These are phyloP conservation scores for Stenogyne calaminthoides DNA, from an alignment of 305 asterid species.

Conservation along the genomic window DNA sequence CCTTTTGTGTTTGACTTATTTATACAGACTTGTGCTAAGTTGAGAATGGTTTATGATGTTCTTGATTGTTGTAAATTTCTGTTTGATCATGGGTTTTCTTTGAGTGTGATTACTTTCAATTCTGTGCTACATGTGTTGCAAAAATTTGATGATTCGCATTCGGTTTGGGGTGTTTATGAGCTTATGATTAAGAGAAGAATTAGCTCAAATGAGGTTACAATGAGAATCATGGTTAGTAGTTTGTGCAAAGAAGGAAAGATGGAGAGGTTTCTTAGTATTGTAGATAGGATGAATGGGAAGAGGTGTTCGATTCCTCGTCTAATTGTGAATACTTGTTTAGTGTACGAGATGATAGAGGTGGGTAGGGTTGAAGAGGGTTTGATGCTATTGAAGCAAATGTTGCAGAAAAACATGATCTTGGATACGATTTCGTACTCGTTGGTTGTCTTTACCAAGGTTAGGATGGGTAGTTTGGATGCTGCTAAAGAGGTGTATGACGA, in stretches of 20 bases:
- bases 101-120: conserved; percentile 66
- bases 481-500: conserved; percentile 58
- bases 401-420: conserved; percentile 63
- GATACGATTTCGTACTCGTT: conserved; percentile 63
- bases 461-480: conserved; percentile 56
- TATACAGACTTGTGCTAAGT: conserved; percentile 68
- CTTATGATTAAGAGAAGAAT: conserved; percentile 56
- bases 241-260: conserved; percentile 74
- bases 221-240: conserved; percentile 59
- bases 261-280: conserved; percentile 47
- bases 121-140: conserved; percentile 60
- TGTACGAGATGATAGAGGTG: conserved; percentile 58
- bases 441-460: conserved; percentile 67
- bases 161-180: conserved; percentile 68
- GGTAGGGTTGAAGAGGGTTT: conserved; percentile 59
- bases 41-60: conserved; percentile 55
- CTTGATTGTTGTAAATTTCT: conserved; percentile 51
- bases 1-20: conserved; percentile 80
- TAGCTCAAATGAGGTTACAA: conserved; percentile 58
- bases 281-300: conserved; percentile 67
- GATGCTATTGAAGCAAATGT: conserved; percentile 53
- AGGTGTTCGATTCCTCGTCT: conserved; percentile 53
- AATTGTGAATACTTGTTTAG: conserved; percentile 68
- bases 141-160: conserved; percentile 43
- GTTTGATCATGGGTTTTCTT: conserved; percentile 52